Evolutionary conservation across 495 filamentous ascomycete species (phyloP).

Genomic region (Trichoderma parareesei): DNA sequence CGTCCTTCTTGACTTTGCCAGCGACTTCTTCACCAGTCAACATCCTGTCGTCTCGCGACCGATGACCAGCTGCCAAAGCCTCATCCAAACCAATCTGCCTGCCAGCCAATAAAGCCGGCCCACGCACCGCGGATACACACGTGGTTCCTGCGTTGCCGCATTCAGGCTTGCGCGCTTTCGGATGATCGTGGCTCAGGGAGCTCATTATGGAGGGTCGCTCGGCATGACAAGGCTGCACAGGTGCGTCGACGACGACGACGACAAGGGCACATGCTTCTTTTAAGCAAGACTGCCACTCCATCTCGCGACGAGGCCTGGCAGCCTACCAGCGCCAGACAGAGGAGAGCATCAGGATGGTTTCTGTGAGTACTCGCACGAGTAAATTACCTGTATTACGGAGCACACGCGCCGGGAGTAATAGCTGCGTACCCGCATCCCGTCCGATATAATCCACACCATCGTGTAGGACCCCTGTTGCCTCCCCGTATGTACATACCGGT

Average conservation of each 20-base stretch:
- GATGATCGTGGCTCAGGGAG: background rate
- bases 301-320: too few species aligned
- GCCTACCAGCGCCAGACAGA: background rate
- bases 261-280: background rate
- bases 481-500: background rate
- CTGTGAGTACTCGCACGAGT: background rate
- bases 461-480: background rate
- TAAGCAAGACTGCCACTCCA: too few species aligned
- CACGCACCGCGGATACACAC: background rate
- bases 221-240: background rate
- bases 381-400: background rate
- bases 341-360: too few species aligned
- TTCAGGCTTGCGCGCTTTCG: conserved; percentile 5
- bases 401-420: background rate
- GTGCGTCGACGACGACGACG: background rate
- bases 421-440: background rate
- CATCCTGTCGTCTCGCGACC: background rate
- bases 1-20: too few species aligned
- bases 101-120: background rate
- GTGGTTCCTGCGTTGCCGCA: conserved; percentile 4
- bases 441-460: conserved; percentile 1
- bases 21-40: background rate
- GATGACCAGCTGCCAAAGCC: background rate
- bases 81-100: background rate
- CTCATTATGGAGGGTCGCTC: background rate